Conservation (phyloP, 768 basidiomycete species). For the Pisolithus marmoratus region DNA sequence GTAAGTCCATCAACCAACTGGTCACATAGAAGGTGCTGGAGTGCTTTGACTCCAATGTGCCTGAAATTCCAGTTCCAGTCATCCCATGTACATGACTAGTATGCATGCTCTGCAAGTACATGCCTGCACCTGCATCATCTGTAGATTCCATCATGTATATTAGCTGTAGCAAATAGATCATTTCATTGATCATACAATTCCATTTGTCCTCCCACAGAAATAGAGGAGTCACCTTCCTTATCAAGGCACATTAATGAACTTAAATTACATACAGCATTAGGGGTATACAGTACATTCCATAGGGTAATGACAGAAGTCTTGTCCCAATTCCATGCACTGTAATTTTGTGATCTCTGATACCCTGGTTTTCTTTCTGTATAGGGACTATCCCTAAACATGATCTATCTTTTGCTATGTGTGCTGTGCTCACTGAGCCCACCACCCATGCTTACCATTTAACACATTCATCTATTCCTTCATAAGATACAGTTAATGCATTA, state of each 20-base stretch:
- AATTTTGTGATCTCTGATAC: not conserved
- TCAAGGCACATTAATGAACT: not conserved
- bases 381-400: not conserved
- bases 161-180: not conserved
- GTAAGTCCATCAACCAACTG: too few relatives aligned
- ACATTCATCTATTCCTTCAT: not conserved
- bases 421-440: not conserved
- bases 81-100: too few relatives aligned
- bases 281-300: not conserved
- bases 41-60: too few relatives aligned
- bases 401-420: not conserved
- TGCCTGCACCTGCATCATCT: too few relatives aligned
- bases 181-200: not conserved
- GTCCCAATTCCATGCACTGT: not conserved
- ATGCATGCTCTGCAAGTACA: too few relatives aligned
- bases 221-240: not conserved
- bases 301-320: not conserved
- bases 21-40: too few relatives aligned
- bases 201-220: too few relatives aligned
- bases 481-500: too few relatives aligned
- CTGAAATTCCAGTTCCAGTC: too few relatives aligned
- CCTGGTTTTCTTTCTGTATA: not conserved
- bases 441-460: not conserved
- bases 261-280: constrained; percentile 2
- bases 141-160: not conserved